phyloP scores from a whole-genome alignment of 306 rosid species.

The Trifolium pratense region DNA sequence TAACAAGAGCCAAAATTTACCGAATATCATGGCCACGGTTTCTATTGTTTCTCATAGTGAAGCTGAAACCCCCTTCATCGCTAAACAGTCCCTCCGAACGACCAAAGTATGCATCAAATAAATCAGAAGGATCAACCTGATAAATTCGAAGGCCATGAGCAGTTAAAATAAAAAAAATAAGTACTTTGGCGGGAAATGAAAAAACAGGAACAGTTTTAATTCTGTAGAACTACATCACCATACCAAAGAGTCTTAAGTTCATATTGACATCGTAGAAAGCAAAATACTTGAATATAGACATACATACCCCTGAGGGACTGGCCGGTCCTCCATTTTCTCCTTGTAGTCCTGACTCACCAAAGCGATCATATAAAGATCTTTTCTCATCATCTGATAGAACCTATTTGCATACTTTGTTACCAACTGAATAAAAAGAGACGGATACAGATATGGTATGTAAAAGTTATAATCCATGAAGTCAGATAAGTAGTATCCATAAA shows the following conservation, averaged over 20 bases:
- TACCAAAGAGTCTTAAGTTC: conserved; percentile 37
- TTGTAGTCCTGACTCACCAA: conserved; percentile 87
- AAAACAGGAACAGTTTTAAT: background rate
- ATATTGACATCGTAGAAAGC: conserved; percentile 30
- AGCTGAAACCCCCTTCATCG: conserved; percentile 72
- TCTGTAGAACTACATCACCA: conserved; percentile 16
- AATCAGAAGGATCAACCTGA: conserved; percentile 84
- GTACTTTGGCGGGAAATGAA: background rate
- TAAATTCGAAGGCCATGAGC: conserved; percentile 37
- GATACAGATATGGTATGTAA: conserved; percentile 29
- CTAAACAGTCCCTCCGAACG: conserved; percentile 71
- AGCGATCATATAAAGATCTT: conserved; percentile 92
- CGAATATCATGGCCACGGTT: conserved; percentile 65
- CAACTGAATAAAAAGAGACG: conserved; percentile 43
- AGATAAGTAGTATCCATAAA: conserved; percentile 33
- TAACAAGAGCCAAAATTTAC: conserved; percentile 49
- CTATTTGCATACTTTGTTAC: conserved; percentile 77
- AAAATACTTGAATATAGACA: conserved; percentile 40
- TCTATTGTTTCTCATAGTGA: conserved; percentile 61
- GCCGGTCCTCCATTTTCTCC: conserved; percentile 66
- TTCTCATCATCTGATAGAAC: conserved; percentile 97
- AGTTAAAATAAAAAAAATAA: conserved; percentile 33
- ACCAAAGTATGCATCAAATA: conserved; percentile 80
- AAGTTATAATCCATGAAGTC: conserved; percentile 17
- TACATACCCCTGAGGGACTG: conserved; percentile 82